These are phyloP conservation scores for Gelatoporia subvermispora DNA, from an alignment of 768 basidiomycete genomes.

Conservation along the genomic window DNA sequence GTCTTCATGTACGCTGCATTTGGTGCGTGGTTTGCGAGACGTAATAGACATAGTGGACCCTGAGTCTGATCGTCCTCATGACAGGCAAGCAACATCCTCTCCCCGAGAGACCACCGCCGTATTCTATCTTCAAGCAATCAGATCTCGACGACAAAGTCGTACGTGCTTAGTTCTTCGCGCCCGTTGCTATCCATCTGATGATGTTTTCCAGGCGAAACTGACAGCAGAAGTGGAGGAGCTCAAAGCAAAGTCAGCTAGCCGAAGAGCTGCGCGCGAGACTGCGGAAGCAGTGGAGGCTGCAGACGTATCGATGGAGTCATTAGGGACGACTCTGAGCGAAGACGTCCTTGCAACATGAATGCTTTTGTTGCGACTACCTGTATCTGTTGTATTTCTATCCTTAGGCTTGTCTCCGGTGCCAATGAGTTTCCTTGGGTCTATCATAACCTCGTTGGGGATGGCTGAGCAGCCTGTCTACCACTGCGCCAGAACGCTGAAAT, in stretches of 20 bases:
- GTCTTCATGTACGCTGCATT: slow-evolving; percentile 74
- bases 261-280: slow-evolving; percentile 29
- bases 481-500: no score
- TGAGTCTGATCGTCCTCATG: neutral
- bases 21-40: slow-evolving; percentile 29
- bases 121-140: slow-evolving; percentile 53
- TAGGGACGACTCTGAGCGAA: neutral
- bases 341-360: neutral
- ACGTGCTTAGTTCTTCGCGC: slow-evolving; percentile 17
- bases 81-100: slow-evolving; percentile 40
- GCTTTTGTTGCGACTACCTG: no score
- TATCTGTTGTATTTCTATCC: no score
- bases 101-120: slow-evolving; percentile 39
- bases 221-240: slow-evolving; percentile 55
- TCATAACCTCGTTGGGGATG: no score
- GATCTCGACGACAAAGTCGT: slow-evolving; percentile 58
- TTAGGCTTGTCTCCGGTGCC: no score
- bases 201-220: slow-evolving; percentile 43
- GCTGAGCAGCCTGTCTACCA: no score
- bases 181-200: neutral
- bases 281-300: slow-evolving; percentile 10
- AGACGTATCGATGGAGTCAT: slow-evolving; percentile 14
- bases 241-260: slow-evolving; percentile 43
- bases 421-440: no score
- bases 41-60: no score